These are phyloP conservation scores for Kodamaea hsintzibuensis DNA, from an alignment of 805 yeast genomes.

Conservation along the genomic window DNA sequence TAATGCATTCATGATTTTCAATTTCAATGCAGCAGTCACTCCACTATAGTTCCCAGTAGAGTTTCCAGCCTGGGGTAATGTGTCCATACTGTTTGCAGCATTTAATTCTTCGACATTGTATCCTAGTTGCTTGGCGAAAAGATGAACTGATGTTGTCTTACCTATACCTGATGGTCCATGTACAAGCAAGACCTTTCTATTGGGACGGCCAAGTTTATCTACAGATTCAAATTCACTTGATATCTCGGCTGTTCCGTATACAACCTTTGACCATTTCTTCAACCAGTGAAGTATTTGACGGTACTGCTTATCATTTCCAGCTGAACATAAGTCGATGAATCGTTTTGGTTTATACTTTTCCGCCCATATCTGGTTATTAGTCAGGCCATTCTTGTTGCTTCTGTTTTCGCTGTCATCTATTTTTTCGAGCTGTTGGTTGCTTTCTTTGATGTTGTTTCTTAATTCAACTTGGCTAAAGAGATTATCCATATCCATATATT, in stretches of 20 bases:
- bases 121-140: slow-evolving; percentile 79
- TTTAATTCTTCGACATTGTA: slow-evolving; percentile 81
- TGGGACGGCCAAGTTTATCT: slow-evolving; percentile 39
- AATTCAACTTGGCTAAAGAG: slow-evolving; percentile 15
- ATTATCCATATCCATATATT: slow-evolving; percentile 15
- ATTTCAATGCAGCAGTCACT: slow-evolving; percentile 32
- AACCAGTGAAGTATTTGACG: slow-evolving; percentile 42
- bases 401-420: neutral
- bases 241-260: slow-evolving; percentile 8
- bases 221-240: slow-evolving; percentile 7
- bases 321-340: slow-evolving; percentile 41
- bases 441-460: slow-evolving; percentile 9
- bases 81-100: slow-evolving; percentile 55
- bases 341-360: slow-evolving; percentile 41
- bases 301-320: slow-evolving; percentile 46
- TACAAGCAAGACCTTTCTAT: slow-evolving; percentile 63
- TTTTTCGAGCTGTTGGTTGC: neutral
- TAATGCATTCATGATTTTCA: slow-evolving; percentile 53
- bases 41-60: slow-evolving; percentile 15
- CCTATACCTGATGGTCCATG: slow-evolving; percentile 96
- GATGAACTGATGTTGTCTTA: slow-evolving; percentile 85
- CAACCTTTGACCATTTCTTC: slow-evolving; percentile 30
- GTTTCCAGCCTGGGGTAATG: slow-evolving; percentile 26
- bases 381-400: too few species aligned
- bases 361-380: slow-evolving; percentile 29